phyloP scores from a whole-genome alignment of 169 alveolate species.

The Plasmodium sp. region DNA sequence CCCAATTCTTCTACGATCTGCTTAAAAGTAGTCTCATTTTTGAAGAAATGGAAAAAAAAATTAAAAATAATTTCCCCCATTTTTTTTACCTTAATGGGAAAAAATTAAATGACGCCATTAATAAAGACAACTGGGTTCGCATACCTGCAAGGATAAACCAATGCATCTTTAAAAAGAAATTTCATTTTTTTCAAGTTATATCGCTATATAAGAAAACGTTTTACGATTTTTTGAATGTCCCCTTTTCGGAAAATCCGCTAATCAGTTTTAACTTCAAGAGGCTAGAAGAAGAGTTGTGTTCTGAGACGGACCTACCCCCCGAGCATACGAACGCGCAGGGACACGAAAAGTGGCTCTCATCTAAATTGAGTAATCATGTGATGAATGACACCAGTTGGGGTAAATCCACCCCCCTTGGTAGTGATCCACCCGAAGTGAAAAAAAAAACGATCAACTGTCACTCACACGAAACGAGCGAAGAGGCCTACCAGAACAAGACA shows the following conservation, averaged over 20 bases:
- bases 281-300: conserved; percentile 23
- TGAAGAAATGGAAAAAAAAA: conserved; percentile 55
- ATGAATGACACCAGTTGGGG: not conserved
- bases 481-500: not conserved
- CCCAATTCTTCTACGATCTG: not conserved
- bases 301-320: not conserved
- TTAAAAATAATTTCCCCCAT: conserved; percentile 26
- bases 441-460: not conserved
- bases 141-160: conserved; percentile 45
- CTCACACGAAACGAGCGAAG: not conserved
- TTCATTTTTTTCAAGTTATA: conserved; percentile 19
- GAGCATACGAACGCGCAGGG: not conserved
- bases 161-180: conserved; percentile 14
- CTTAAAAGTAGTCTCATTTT: conserved; percentile 15
- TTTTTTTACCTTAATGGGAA: conserved; percentile 13
- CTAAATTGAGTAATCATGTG: not conserved
- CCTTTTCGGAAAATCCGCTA: conserved; percentile 62
- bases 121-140: conserved; percentile 53
- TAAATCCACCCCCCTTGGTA: not conserved
- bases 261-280: conserved; percentile 32
- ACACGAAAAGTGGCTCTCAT: not conserved
- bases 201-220: conserved; percentile 45
- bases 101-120: conserved; percentile 47
- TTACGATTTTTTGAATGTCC: conserved; percentile 36
- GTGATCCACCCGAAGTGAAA: not conserved